These are phyloP conservation scores for Metschnikowia dekortorum DNA, from an alignment of 805 yeast genomes.

Conservation along the genomic window DNA sequence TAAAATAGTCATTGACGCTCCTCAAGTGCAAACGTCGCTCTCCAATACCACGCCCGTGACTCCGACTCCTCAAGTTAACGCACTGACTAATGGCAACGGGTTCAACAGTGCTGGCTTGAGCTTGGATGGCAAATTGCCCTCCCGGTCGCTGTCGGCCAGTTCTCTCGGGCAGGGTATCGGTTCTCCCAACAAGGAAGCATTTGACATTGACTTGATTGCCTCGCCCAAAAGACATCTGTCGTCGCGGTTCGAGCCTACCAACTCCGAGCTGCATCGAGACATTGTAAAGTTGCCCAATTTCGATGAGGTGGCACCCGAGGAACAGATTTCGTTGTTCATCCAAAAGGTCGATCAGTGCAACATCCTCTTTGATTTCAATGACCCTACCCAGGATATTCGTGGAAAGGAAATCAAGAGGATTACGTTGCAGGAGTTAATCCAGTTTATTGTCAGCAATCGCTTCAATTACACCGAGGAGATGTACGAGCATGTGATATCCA, in stretches of 20 bases:
- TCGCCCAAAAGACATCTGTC: slow-evolving; percentile 88
- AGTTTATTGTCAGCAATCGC: slow-evolving; percentile 77
- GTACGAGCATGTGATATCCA: slow-evolving; percentile 80
- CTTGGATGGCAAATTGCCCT: slow-evolving; percentile 14
- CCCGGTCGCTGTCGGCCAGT: slow-evolving; percentile 23
- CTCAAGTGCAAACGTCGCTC: slow-evolving; percentile 12
- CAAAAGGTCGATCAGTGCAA: slow-evolving; percentile 93
- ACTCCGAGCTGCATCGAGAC: slow-evolving; percentile 38
- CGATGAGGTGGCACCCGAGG: slow-evolving; percentile 79
- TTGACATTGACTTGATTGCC: slow-evolving; percentile 73
- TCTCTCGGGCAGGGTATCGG: slow-evolving; percentile 53
- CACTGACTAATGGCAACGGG: background rate
- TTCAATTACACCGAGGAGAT: slow-evolving; percentile 86
- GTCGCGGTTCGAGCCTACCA: slow-evolving; percentile 78
- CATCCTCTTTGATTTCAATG: slow-evolving; percentile 88
- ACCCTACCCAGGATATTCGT: slow-evolving; percentile 84
- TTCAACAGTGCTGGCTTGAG: slow-evolving; percentile 3
- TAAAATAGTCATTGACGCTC: slow-evolving; percentile 17
- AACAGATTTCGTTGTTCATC: slow-evolving; percentile 72
- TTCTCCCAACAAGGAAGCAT: slow-evolving; percentile 59
- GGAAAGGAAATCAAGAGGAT: slow-evolving; percentile 90
- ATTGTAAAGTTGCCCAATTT: slow-evolving; percentile 78
- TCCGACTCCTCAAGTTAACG: slow-evolving; percentile 12
- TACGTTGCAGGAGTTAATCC: slow-evolving; percentile 84
- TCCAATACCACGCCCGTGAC: slow-evolving; percentile 15